Base-by-base conservation (phyloP, 306 rosid genomes). In the Sicyos baderoa region DNA sequence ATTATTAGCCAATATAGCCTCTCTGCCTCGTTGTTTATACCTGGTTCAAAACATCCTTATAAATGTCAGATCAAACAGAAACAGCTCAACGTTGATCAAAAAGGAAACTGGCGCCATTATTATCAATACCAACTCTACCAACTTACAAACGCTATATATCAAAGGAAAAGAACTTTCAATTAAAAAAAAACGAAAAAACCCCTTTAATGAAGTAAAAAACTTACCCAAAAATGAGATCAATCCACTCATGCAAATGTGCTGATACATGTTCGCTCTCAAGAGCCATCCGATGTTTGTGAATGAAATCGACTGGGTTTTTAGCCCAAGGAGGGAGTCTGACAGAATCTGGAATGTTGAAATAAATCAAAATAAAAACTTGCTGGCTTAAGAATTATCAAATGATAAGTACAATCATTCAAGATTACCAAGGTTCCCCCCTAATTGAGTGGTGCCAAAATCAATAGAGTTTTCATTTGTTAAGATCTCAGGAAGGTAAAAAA, bases 281-380 rank as follows among this genome's bases (percentile, higher is more conserved):
- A 84, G 99, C 99, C 91, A 81, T 85, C 77, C 80, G 86, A 81
- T 93, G 99, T 86, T 93, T 93, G 80, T 86, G 91, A 76, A 93
- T 88, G 80, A 93, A 93, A 86, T 93, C 99, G 81, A 79, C 77
- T 69, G 94, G 88, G 68, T 76, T 93, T 78, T 88, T 89, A 71
- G 99, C 99, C 99, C 99, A 93, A 37, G 94, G 78, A 81, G 99
- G 99, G 77, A 90, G 90, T 75, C 61, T 84, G 57, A 93, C 96
- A 63, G 87, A 76, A 82, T 87, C 99, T 93, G 83, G 72, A 5
- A 78, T 27, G 66, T 60, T 22, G 72, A 62, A 58, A 57, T 49
- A 79, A 72, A 78, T 57, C 27, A 75, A 74, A 82, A 71, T 7
- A 6, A 56, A 60, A 82, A 72, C 53, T 75, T 68, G 15, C 68